phyloP scores from a whole-genome alignment of 2,329 filamentous ascomycete species.

The Sporothrix mexicana region DNA sequence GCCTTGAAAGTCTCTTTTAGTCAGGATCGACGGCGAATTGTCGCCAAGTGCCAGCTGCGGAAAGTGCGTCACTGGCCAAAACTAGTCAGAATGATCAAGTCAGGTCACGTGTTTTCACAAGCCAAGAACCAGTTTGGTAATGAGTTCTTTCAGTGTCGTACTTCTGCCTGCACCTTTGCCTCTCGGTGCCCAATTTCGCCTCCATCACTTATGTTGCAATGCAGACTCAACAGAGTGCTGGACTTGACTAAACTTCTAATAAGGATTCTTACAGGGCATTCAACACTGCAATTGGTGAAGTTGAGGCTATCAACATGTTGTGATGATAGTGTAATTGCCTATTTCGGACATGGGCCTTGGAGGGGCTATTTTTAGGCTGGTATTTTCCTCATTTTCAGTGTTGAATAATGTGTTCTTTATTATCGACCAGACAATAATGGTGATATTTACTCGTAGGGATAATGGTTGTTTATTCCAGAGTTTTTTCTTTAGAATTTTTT shows the following conservation, averaged over 20 bases:
- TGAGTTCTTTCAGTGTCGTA: neutral
- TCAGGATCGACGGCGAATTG: conserved; percentile 12
- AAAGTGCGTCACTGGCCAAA: too few relatives aligned
- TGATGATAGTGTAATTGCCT: neutral
- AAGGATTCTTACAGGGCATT: neutral
- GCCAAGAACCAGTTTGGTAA: neutral
- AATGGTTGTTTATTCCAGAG: neutral
- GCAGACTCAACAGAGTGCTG: neutral
- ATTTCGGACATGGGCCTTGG: neutral
- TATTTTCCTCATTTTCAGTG: neutral
- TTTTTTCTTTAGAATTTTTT: neutral
- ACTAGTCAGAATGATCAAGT: too few relatives aligned
- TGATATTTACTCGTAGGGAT: neutral
- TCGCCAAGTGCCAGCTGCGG: neutral
- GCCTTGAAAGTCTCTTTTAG: conserved; percentile 9
- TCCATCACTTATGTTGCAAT: neutral
- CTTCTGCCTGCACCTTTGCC: neutral
- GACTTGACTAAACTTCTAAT: neutral
- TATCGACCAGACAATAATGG: neutral
- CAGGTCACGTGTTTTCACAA: conserved; percentile 20
- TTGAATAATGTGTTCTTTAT: neutral
- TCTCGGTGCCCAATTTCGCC: conserved; percentile 9
- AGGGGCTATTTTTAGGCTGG: neutral
- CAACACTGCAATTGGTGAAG: neutral
- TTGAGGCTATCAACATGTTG: neutral